Evolutionary conservation across 2,329 filamentous ascomycete species (phyloP), one percentile per base, ranked within the genome.

Genomic region (Epichloe typhina): DNA sequence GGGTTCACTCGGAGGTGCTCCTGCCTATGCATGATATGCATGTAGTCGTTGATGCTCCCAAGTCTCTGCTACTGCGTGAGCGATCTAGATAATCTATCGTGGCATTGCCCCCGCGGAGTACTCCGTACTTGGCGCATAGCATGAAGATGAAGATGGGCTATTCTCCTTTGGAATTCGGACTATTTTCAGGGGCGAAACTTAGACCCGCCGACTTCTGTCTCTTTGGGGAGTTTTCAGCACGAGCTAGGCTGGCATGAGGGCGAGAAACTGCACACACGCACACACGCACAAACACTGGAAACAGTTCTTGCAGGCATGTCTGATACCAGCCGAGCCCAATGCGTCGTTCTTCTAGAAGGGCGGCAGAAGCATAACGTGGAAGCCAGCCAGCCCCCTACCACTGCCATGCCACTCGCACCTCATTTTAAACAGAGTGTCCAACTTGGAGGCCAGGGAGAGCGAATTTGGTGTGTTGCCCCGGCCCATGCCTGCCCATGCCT

Each of bases 271-370:
- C 17, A 17, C 17, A 17, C 17, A 23, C 23, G 6, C 21, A 23
- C 23, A 23, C 23, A 26, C 23, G 2, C 23, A 26, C 6, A 23
- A 6, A 26, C 23, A 26, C 23, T 26, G 23, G 6, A 26, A 26
- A 8, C 23, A 26, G 23, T 26, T 26, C 23, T 26, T 26, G 7
- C 23, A 26, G 7, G 7, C 0, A 2, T 26, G 23, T 26, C 23
- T 26, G 23, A 26, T 26, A 26, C 23, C 23, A 26, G 6, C 7
- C 6, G 23, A 26, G 21, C 8, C 21, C 12, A n/a, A 40, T 19
- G 41, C 49, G 15, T 42, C 19, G 13, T 44, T 33, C 52, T 63
- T 64, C 62, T 62, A 62, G 62, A 64, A 64, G 53, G 50, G 53
- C 61, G 61, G 60, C 56, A 64, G 62, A 64, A 64, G 59, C 52